A percentile compares a stretch with the other conserved stretches of the same genome.
These are phyloP conservation scores for Beauveria medogensis DNA, from an alignment of 2,329 filamentous ascomycete genomes.

Conservation along the genomic window DNA sequence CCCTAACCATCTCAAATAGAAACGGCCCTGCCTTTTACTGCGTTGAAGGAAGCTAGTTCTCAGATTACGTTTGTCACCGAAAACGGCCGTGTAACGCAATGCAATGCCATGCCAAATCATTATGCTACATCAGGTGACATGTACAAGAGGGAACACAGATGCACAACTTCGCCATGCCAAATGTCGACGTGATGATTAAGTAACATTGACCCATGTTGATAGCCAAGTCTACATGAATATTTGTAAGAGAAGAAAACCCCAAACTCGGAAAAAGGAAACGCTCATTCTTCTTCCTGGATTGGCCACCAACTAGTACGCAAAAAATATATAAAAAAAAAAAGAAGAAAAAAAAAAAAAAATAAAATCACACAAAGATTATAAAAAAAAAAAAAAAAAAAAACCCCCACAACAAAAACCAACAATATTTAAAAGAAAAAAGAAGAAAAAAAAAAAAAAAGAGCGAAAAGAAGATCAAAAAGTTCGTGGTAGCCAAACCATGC, in stretches of 20 bases:
- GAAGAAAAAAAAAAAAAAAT: not conserved
- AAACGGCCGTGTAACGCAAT: conserved; percentile 34
- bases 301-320: not conserved
- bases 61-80: conserved; percentile 43
- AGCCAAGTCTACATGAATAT: conserved; percentile 6
- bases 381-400: not conserved
- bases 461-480: conserved; percentile 11
- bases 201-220: not conserved
- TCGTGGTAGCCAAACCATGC: conserved; percentile 3
- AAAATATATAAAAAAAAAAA: conserved; percentile 1
- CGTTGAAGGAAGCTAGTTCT: conserved; percentile 40
- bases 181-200: not conserved
- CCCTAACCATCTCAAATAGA: conserved; percentile 25
- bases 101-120: conserved; percentile 31
- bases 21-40: conserved; percentile 39
- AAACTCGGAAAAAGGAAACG: not conserved
- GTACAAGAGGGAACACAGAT: too few species aligned
- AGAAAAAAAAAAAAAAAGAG: not conserved
- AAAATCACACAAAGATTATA: too few species aligned
- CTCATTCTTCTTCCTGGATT: not conserved
- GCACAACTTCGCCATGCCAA: not conserved
- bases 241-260: not conserved
- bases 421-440: conserved; percentile 3
- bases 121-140: too few species aligned
- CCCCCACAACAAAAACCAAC: too few species aligned